A percentile compares a stretch with the other conserved stretches of the same genome.
Evolutionary conservation across 208 protist genomes (phyloP).

Genomic region (Trypanosoma theileri): DNA sequence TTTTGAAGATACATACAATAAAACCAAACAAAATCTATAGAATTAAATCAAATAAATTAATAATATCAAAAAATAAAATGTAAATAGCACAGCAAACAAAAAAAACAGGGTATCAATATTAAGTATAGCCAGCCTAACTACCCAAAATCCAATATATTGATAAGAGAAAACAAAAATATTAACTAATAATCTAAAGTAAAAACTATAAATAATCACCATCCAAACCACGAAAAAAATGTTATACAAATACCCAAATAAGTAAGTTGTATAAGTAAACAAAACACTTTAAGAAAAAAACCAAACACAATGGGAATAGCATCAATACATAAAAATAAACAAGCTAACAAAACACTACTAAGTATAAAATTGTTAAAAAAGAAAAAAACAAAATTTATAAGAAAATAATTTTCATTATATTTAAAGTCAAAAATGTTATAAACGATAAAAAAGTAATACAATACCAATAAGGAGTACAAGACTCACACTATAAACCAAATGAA

Average conservation of each 20-base stretch:
- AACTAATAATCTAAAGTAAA: constrained; percentile 87
- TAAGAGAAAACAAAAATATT: constrained; percentile 91
- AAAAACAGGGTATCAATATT: constrained; percentile 51
- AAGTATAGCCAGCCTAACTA: constrained; percentile 55
- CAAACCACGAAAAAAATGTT: constrained; percentile 81
- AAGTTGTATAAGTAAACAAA: constrained; percentile 78
- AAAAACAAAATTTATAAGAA: constrained; percentile 89
- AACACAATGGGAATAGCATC: constrained; percentile 84
- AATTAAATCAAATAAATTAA: constrained; percentile 91
- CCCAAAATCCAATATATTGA: constrained; percentile 87
- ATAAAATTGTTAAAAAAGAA: constrained; percentile 88
- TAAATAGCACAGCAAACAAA: constrained; percentile 56
- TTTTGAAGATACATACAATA: too few species aligned
- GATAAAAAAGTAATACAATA: constrained; percentile 89
- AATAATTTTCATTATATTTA: constrained; percentile 92
- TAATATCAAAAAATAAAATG: constrained; percentile 87
- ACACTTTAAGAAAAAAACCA: constrained; percentile 88
- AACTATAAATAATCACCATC: constrained; percentile 86
- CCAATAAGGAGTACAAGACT: constrained; percentile 73
- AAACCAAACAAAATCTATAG: constrained; percentile 63
- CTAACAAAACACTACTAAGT: constrained; percentile 59
- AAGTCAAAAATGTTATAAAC: constrained; percentile 88
- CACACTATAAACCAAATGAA: constrained; percentile 85
- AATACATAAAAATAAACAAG: constrained; percentile 83
- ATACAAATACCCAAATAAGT: constrained; percentile 72